phyloP scores from a whole-genome alignment of 805 yeast genomes.

The Pachysolen tannophilus region DNA sequence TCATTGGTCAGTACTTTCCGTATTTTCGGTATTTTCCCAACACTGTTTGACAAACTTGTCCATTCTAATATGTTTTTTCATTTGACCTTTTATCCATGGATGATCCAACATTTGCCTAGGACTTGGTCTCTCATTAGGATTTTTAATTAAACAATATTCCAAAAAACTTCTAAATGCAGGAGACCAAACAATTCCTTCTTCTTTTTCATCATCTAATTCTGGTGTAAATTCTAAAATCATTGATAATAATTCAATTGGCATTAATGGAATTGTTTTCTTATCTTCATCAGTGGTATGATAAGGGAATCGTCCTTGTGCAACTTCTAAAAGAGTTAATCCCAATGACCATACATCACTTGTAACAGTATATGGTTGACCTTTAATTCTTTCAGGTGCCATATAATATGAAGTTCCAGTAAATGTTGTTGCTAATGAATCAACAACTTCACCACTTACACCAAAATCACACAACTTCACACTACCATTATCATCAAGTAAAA shows the following conservation, averaged over 20 bases:
- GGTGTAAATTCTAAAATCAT: conserved; percentile 82
- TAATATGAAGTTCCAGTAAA: conserved; percentile 96
- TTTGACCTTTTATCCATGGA: conserved; percentile 87
- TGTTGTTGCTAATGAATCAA: conserved; percentile 89
- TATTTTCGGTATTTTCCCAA: conserved; percentile 56
- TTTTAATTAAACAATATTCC: conserved; percentile 72
- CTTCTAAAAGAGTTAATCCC: conserved; percentile 87
- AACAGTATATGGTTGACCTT: conserved; percentile 92
- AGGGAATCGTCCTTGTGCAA: conserved; percentile 89
- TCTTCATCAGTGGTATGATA: conserved; percentile 35
- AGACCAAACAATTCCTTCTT: conserved; percentile 72
- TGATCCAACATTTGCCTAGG: conserved; percentile 91
- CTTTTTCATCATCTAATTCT: conserved; percentile 66
- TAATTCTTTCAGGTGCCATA: conserved; percentile 98
- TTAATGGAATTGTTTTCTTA: conserved; percentile 40
- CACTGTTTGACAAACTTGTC: conserved; percentile 71
- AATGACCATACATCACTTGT: conserved; percentile 96
- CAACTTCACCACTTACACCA: conserved; percentile 97
- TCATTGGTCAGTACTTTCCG: too few species aligned
- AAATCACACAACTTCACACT: conserved; percentile 92
- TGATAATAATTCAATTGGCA: conserved; percentile 81
- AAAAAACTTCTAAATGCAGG: conserved; percentile 77
- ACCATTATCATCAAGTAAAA: conserved; percentile 66
- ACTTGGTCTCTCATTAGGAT: conserved; percentile 73
- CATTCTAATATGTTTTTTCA: conserved; percentile 70